Evolutionary conservation across 352 stramenopile genomes (phyloP).

Genomic region (Stramenopiles sp.): DNA sequence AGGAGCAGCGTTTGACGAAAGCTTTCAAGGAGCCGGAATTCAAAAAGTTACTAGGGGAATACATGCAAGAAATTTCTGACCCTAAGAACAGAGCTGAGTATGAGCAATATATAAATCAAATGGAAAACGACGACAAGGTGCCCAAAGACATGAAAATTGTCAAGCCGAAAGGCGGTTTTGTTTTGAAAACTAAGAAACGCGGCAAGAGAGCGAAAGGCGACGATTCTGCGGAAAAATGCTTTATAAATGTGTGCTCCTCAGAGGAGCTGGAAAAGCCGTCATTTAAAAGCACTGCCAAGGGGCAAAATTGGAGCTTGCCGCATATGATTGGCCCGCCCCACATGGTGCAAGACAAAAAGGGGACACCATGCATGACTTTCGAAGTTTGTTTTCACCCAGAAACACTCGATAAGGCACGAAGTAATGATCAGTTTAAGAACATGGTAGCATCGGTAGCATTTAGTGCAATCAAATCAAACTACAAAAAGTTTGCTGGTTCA

Average conservation of each 20-base stretch:
- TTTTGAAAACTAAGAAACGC: constrained; percentile 59
- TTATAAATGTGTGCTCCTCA: constrained; percentile 71
- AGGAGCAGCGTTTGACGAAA: constrained; percentile 58
- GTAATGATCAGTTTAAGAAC: constrained; percentile 42
- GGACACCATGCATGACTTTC: constrained; percentile 35
- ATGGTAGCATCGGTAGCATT: too few species aligned
- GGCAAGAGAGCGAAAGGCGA: constrained; percentile 15
- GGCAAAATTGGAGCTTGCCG: constrained; percentile 54
- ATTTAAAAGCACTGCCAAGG: constrained; percentile 30
- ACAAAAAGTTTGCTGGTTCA: too few species aligned
- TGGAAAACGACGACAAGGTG: constrained; percentile 64
- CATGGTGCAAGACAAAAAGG: constrained; percentile 59
- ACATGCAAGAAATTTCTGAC: constrained; percentile 78
- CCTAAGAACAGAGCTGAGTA: constrained; percentile 38
- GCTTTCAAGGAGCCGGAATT: constrained; percentile 73
- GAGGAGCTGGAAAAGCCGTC: constrained; percentile 52
- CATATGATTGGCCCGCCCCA: constrained; percentile 64
- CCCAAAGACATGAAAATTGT: constrained; percentile 59
- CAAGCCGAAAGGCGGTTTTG: constrained; percentile 54
- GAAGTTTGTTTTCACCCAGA: constrained; percentile 73
- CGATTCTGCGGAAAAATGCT: constrained; percentile 42
- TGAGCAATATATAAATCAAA: constrained; percentile 47
- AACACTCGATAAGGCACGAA: constrained; percentile 42
- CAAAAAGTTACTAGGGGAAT: constrained; percentile 67
- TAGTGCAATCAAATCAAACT: too few species aligned